phyloP scores from a whole-genome alignment of 345 rosid species.

The Eucalyptus pauciflora region DNA sequence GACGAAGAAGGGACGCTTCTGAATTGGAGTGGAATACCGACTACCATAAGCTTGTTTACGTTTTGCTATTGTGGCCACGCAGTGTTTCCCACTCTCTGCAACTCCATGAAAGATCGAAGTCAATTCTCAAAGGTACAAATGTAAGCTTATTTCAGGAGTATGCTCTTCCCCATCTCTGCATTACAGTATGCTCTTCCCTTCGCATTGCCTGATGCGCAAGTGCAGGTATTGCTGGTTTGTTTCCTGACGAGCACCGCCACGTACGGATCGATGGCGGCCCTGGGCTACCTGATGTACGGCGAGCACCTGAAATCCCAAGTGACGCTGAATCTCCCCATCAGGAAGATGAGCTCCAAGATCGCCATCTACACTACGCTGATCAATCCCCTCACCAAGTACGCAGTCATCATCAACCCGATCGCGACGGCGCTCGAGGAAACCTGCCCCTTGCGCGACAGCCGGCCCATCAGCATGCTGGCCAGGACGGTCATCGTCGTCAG shows the following conservation, averaged over 20 bases:
- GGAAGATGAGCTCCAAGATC: conserved; percentile 26
- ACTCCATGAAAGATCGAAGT: conserved; percentile 62
- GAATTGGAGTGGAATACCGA: conserved; percentile 42
- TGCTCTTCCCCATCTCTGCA: not conserved
- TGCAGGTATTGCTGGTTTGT: conserved; percentile 46
- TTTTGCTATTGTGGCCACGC: conserved; percentile 64
- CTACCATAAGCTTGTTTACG: conserved; percentile 34
- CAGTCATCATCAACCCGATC: conserved; percentile 36
- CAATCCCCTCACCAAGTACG: conserved; percentile 55
- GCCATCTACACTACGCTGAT: conserved; percentile 51
- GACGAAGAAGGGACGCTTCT: conserved; percentile 20
- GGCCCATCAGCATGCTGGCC: conserved; percentile 17
- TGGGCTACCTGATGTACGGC: conserved; percentile 65
- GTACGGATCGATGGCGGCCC: conserved; percentile 43
- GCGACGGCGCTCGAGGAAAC: conserved; percentile 39
- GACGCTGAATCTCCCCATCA: conserved; percentile 49
- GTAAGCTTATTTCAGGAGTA: not conserved
- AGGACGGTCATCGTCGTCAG: conserved; percentile 38
- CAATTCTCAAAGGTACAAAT: conserved; percentile 49
- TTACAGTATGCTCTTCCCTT: not conserved
- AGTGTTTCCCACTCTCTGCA: conserved; percentile 53
- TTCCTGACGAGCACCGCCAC: conserved; percentile 33
- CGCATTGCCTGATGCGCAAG: not conserved
- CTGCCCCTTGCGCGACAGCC: conserved; percentile 11
- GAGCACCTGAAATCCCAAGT: conserved; percentile 46